Percentiles rank a stretch among this genome's conserved stretches.
phyloP scores from a whole-genome alignment of 345 rosid genomes.

The Pistacia atlantica region DNA sequence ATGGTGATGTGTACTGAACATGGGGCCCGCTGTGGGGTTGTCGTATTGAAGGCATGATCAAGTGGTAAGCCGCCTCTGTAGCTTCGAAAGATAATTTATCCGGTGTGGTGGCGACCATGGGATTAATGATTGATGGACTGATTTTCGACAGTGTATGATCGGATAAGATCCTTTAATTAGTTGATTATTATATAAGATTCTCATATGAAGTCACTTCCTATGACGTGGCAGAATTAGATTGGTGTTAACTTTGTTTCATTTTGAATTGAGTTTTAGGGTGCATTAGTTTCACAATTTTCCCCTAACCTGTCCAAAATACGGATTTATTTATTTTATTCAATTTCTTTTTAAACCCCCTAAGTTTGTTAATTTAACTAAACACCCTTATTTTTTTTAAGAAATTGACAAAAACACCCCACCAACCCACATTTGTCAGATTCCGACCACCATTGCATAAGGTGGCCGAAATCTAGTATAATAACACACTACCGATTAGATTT shows the following conservation, averaged over 20 bases:
- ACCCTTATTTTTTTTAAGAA: too few species aligned
- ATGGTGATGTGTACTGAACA: constrained; percentile 20
- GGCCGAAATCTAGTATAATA: too few species aligned
- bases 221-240: neutral
- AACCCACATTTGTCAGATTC: too few species aligned
- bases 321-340: too few species aligned
- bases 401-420: too few species aligned
- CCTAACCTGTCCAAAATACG: too few species aligned
- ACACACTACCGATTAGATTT: too few species aligned
- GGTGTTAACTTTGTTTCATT: neutral
- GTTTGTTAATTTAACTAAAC: too few species aligned
- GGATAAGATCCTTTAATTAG: neutral
- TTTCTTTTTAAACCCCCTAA: too few species aligned
- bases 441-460: too few species aligned
- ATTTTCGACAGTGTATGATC: neutral
- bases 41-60: neutral
- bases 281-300: too few species aligned
- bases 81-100: neutral
- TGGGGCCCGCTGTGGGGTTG: constrained; percentile 22
- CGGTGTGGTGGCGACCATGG: neutral
- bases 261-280: too few species aligned
- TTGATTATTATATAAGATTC: neutral
- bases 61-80: neutral
- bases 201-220: neutral
- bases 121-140: neutral